These are phyloP conservation scores for Echeveria elegans DNA, from an alignment of 164 flowering plant species.

Conservation along the genomic window DNA sequence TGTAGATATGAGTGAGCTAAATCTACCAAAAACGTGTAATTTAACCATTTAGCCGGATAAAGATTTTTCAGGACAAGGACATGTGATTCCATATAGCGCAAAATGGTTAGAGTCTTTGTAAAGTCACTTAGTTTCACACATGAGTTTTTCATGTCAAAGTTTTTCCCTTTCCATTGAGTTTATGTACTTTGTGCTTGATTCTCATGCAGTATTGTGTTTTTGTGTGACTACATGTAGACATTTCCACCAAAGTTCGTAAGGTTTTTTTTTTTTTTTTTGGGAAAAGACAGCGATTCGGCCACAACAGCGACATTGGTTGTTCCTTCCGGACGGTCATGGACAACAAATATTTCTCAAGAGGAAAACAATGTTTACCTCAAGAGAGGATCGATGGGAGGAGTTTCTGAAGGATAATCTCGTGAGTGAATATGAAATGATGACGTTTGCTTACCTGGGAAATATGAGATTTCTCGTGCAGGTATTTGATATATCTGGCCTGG, in stretches of 20 bases:
- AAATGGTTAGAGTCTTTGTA: too few relatives aligned
- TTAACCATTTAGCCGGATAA: too few relatives aligned
- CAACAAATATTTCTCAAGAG: neutral
- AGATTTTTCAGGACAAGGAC: too few relatives aligned
- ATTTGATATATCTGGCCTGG: neutral
- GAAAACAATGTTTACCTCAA: neutral
- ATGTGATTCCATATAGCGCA: too few relatives aligned
- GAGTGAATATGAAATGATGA: neutral
- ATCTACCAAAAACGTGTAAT: slow-evolving; percentile 36
- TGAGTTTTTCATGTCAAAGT: too few relatives aligned
- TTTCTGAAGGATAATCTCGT: neutral
- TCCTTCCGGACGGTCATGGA: neutral
- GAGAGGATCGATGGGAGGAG: slow-evolving; percentile 3
- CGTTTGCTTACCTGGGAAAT: neutral
- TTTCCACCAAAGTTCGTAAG: neutral
- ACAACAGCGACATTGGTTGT: neutral
- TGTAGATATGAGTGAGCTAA: slow-evolving; percentile 39
- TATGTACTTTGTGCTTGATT: neutral
- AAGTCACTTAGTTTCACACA: too few relatives aligned
- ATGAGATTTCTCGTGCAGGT: neutral
- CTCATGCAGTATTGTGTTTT: neutral
- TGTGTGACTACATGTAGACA: neutral
- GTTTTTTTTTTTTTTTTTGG: too few relatives aligned
- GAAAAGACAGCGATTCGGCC: neutral
- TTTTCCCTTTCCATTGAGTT: too few relatives aligned